phyloP scores from a whole-genome alignment of 148 eudicot genomes.

The Hydrangea macrophylla region DNA sequence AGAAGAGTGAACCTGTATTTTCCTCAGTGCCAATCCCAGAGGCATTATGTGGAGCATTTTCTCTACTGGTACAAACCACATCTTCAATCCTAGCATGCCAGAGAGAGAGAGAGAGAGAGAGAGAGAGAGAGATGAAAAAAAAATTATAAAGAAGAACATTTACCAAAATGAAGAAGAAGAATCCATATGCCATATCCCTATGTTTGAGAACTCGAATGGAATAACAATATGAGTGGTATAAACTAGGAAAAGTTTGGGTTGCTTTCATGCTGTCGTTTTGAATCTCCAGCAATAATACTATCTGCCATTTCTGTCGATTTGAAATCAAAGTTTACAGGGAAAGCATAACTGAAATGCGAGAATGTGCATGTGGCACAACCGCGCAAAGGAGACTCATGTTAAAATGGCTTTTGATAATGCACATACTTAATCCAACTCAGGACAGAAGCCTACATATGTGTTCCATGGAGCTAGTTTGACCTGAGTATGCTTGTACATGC shows the following conservation, averaged over 20 bases:
- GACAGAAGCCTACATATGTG: background rate
- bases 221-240: background rate
- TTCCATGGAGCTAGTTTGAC: background rate
- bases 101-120: slow-evolving; percentile 4
- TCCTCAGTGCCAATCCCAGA: slow-evolving; percentile 10
- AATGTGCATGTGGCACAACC: background rate
- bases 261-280: background rate
- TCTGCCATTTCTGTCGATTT: background rate
- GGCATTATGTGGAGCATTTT: slow-evolving; percentile 14
- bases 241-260: too few relatives aligned
- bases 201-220: background rate
- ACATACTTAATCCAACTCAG: background rate
- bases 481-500: too few relatives aligned
- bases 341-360: background rate
- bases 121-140: slow-evolving; percentile 1
- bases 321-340: background rate
- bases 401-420: background rate
- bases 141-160: background rate
- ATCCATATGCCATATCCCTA: background rate
- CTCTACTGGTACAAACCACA: slow-evolving; percentile 4
- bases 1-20: slow-evolving; percentile 18
- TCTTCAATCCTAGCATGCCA: slow-evolving; percentile 21
- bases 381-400: background rate
- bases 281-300: background rate
- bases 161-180: background rate